Evolutionary conservation across 2,329 filamentous ascomycete species (phyloP).

Genomic region (Orbilia quercus): DNA sequence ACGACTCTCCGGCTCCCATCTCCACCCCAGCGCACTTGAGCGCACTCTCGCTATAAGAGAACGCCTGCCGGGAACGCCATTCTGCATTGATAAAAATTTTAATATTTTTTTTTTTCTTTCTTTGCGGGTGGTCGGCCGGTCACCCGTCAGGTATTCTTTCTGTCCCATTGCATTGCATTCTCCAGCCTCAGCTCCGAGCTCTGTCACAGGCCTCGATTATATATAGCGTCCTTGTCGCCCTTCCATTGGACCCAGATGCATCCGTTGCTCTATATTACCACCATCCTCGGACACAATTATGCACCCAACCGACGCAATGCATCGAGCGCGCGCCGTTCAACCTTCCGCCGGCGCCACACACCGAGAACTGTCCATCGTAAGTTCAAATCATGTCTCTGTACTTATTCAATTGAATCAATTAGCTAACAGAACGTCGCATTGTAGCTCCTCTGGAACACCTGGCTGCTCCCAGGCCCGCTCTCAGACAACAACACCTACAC

Average conservation of each 20-base stretch:
- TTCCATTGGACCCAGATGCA: conserved; percentile 39
- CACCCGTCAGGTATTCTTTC: conserved; percentile 31
- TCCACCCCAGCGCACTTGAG: conserved; percentile 13
- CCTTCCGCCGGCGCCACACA: background rate
- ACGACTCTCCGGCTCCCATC: conserved; percentile 31
- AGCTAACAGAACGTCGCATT: background rate
- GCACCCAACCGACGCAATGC: conserved; percentile 24
- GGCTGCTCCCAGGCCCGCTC: conserved; percentile 43
- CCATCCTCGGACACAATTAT: conserved; percentile 20
- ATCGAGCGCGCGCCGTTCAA: conserved; percentile 26
- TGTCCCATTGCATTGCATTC: conserved; percentile 6
- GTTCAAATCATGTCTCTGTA: too few species aligned
- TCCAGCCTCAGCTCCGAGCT: conserved; percentile 2
- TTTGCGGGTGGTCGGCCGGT: conserved; percentile 41
- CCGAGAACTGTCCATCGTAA: conserved; percentile 52
- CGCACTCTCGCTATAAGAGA: conserved; percentile 30
- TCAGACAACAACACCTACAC: conserved; percentile 49
- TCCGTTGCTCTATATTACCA: conserved; percentile 23
- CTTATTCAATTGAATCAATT: too few species aligned
- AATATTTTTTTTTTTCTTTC: conserved; percentile 17
- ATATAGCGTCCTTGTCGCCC: conserved; percentile 31
- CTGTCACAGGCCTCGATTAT: background rate
- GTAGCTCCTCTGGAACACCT: conserved; percentile 53
- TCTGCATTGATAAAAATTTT: conserved; percentile 27
- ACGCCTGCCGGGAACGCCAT: conserved; percentile 24